Conservation (phyloP, 352 stramenopile species). For the Pythium brachiatum region DNA sequence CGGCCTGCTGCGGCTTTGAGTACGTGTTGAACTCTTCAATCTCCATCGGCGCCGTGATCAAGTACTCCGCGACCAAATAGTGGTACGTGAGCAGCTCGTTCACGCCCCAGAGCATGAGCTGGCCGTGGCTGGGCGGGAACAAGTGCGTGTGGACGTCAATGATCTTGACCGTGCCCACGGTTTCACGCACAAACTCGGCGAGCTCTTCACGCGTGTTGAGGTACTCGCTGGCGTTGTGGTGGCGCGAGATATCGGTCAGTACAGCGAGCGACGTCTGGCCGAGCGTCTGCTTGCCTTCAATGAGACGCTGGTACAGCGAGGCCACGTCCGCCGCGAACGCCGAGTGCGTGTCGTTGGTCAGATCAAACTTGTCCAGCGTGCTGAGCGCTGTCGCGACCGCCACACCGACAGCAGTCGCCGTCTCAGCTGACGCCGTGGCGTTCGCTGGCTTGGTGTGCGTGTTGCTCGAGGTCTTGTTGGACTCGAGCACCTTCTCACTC, state of each 20-base stretch:
- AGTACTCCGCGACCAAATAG: constrained; percentile 94
- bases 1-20: constrained; percentile 74
- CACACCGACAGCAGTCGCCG: constrained; percentile 33
- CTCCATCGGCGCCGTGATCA: constrained; percentile 81
- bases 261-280: constrained; percentile 31
- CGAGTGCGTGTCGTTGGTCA: constrained; percentile 35
- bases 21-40: constrained; percentile 82
- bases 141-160: constrained; percentile 94
- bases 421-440: constrained; percentile 28
- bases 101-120: constrained; percentile 92
- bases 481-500: constrained; percentile 27
- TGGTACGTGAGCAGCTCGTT: constrained; percentile 95
- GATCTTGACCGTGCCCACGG: constrained; percentile 31
- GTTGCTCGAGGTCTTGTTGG: constrained; percentile 39
- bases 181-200: constrained; percentile 36
- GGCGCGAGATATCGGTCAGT: constrained; percentile 35
- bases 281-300: constrained; percentile 34
- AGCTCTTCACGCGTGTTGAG: constrained; percentile 28
- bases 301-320: constrained; percentile 50
- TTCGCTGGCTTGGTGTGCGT: constrained; percentile 31
- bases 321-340: constrained; percentile 51
- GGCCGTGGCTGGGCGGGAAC: constrained; percentile 88
- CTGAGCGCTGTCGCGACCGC: constrained; percentile 37
- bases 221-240: constrained; percentile 42
- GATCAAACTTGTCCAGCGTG: constrained; percentile 37